Base-by-base conservation (phyloP, 768 basidiomycete genomes). In the Trichaptum fuscoviolaceum region DNA sequence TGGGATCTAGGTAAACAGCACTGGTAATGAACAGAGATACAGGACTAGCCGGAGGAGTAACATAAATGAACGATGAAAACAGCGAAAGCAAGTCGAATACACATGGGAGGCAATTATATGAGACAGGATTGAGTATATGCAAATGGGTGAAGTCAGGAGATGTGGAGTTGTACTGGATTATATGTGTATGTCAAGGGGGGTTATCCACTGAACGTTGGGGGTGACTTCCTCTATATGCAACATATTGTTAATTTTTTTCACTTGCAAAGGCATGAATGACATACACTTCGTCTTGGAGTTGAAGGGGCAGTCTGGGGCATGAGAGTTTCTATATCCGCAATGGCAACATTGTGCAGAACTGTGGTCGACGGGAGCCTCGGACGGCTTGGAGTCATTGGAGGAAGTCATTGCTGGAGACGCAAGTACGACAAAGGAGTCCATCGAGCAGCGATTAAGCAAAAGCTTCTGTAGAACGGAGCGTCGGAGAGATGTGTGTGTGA, bases 311-410 rank as follows among this genome's bases (percentile, higher is more conserved):
- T 78, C 81, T 35, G 86, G 83, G 25, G 85, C 74, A 69, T 83
- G 82, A 17, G 78, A 73, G 57, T 88, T 88, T 70, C 89, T 85
- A 81, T 81, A 87, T 70, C 88, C 88, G 69, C 89, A 91, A 75
- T 89, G 88, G 81, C 87, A 90, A 78, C 90, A 91, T 74, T 90
- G 88, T 67, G 90, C 88, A 23, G 85, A 80, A 79, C 83, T 86
- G 70, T 81, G 79, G 78, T 85, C 78, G 63, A 80, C 74, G 35
- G 77, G 72, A 52, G 3, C 42, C 15, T 52, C 42, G 20, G 42
- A 52, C 20, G 42, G 42, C 42, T 52, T 52, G 20, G 42, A 52
- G 42, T 12, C 20, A 12, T 52, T 52, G 12, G 42, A 12, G 42
- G 20, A 15, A 52, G 20, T 15, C 42, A 20, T 52, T 52, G 42